Conservation (phyloP, 73 alveolate genomes). For the Paramecium sonneborni region DNA sequence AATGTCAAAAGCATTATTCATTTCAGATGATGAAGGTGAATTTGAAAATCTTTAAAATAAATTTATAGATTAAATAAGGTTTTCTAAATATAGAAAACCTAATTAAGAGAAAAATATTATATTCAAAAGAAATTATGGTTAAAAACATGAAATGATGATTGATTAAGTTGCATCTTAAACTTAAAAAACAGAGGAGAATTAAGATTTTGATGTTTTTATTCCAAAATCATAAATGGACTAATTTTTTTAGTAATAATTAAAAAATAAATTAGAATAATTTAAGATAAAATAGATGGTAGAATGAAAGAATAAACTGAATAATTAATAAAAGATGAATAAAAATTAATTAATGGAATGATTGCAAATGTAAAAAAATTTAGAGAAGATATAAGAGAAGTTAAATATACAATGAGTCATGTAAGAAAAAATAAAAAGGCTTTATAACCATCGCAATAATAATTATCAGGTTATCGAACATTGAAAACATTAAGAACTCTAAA, state of each 20-base stretch:
- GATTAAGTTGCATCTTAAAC: background rate
- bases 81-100: background rate
- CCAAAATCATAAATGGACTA: constrained; percentile 32
- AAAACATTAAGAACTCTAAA: background rate
- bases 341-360: background rate
- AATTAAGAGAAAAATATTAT: background rate
- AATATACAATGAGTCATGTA: constrained; percentile 25
- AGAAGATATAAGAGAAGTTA: constrained; percentile 52
- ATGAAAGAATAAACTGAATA: background rate
- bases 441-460: background rate
- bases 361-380: constrained; percentile 9
- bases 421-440: background rate
- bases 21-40: constrained; percentile 9
- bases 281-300: background rate
- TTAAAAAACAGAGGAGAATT: background rate
- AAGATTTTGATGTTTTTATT: constrained; percentile 32
- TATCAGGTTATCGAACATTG: background rate
- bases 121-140: background rate
- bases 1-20: background rate
- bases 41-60: background rate
- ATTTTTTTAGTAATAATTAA: background rate
- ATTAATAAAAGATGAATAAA: constrained; percentile 28
- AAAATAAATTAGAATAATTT: background rate
- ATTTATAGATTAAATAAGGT: background rate
- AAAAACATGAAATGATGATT: constrained; percentile 44